Evolutionary conservation across 2,329 filamentous ascomycete species (phyloP), one percentile per base, ranked within the genome.

Genomic region (Phoma sp.): DNA sequence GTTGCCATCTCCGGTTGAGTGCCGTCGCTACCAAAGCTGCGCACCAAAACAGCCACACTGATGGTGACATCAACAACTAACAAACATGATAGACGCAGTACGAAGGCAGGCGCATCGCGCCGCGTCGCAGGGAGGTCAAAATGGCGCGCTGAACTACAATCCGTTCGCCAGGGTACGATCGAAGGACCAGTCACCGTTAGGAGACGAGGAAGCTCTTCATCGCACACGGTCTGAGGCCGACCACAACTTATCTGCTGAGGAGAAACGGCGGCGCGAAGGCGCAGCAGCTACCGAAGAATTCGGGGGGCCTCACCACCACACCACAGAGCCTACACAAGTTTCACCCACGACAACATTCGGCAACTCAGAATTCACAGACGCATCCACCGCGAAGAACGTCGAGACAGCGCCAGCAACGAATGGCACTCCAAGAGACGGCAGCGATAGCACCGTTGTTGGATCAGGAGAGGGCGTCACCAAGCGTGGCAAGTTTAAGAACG

Each of bases 21-120:
- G 41, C 36, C 29, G 37, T 46, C 30, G 37, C 36, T n/a, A 22
- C 46, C 37, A 33, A 50, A 37, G 40, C 32, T n/a, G 30, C 18
- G 38, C 37, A 24, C 38, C 30, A 46, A 46, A 24, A 46, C 36
- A 13, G 22, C 18, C 38, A 18, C 9, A n/a, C 45, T 9, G 14
- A 38, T 32, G 18, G 43, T 52, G 45, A 55, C 50, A 55, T 33
- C 52, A 36, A 47, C 53, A 35, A 47, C 56, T 59, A 29, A 62
- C 50, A 7, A 29, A 14, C 29, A 55, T 52, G 25, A 59, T 65
- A 75, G 73, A 75, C 45, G 46, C 70, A 14, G 68, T 75, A 62
- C 67, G 71, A 52, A 69, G 65, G 36, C 65, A 73, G 48, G 73
- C 73, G 48, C 66, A 72, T 64, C 69, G 70, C 49, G 62, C 67